phyloP scores from a whole-genome alignment of 306 rosid species.

The Malus asiatica region DNA sequence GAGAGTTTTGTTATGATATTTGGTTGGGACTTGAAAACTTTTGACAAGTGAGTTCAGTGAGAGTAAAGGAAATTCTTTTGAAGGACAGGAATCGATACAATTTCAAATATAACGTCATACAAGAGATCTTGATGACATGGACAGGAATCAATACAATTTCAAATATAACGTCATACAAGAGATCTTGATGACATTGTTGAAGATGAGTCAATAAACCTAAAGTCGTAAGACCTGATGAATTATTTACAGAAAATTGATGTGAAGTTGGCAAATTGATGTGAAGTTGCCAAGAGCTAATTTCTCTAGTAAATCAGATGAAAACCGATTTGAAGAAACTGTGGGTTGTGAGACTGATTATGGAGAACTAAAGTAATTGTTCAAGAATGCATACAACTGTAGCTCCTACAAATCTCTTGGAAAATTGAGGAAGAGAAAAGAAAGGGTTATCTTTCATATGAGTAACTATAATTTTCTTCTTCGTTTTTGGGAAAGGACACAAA shows the following conservation, averaged over 20 bases:
- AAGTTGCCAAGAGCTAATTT: neutral
- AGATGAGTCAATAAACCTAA: neutral
- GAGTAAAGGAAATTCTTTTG: neutral
- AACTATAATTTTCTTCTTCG: neutral
- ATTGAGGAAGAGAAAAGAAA: neutral
- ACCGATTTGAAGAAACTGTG: neutral
- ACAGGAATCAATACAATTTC: neutral
- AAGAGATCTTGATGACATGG: neutral
- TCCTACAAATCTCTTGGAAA: neutral
- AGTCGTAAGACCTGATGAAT: neutral
- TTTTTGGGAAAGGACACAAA: neutral
- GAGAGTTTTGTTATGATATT: neutral
- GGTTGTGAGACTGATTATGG: neutral
- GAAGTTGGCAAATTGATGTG: neutral
- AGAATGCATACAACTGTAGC: neutral
- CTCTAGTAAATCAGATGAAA: neutral
- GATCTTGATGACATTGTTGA: neutral
- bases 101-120: neutral
- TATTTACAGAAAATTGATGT: neutral
- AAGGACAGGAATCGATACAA: neutral
- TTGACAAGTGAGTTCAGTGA: neutral
- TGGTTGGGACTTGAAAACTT: neutral
- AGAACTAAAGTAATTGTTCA: neutral
- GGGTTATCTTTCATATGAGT: neutral
- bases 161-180: neutral